phyloP scores from a whole-genome alignment of 805 yeast species.

The Myxozyma sirexii region DNA sequence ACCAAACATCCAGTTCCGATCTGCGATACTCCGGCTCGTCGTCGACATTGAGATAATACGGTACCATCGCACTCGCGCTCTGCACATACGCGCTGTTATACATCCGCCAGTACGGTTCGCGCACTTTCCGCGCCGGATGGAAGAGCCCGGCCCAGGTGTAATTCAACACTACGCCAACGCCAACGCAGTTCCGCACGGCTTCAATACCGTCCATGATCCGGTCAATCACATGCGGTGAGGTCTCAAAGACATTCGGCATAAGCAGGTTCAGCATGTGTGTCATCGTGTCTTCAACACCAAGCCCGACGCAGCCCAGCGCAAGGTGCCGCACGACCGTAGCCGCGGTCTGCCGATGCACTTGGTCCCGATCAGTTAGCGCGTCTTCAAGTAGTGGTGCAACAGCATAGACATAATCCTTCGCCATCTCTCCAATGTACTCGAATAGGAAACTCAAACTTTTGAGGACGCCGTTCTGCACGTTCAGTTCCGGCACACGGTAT shows the following conservation, averaged over 20 bases:
- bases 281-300: slow-evolving; percentile 79
- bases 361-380: slow-evolving; percentile 86
- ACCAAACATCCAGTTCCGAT: slow-evolving; percentile 57
- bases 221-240: slow-evolving; percentile 91
- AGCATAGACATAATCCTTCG: slow-evolving; percentile 80
- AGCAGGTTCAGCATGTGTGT: slow-evolving; percentile 78
- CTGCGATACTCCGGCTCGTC: slow-evolving; percentile 42
- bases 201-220: slow-evolving; percentile 82
- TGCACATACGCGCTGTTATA: slow-evolving; percentile 78
- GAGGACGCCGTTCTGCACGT: slow-evolving; percentile 93
- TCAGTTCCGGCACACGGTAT: slow-evolving; percentile 85
- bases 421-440: slow-evolving; percentile 82
- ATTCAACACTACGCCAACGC: slow-evolving; percentile 71
- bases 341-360: slow-evolving; percentile 94
- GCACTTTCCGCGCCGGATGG: slow-evolving; percentile 88
- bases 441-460: slow-evolving; percentile 89
- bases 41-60: slow-evolving; percentile 72
- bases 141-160: slow-evolving; percentile 87
- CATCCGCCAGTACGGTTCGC: slow-evolving; percentile 82
- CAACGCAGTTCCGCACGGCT: slow-evolving; percentile 69
- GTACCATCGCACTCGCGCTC: slow-evolving; percentile 73
- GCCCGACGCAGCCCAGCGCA: slow-evolving; percentile 75
- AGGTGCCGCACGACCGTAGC: slow-evolving; percentile 82
- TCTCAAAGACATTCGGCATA: slow-evolving; percentile 87
- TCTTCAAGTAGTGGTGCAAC: slow-evolving; percentile 80